A percentile compares a stretch with the other conserved stretches of the same genome.
phyloP scores from a whole-genome alignment of 1,139 yeast species.

The Trichomonascaceae sp. region DNA sequence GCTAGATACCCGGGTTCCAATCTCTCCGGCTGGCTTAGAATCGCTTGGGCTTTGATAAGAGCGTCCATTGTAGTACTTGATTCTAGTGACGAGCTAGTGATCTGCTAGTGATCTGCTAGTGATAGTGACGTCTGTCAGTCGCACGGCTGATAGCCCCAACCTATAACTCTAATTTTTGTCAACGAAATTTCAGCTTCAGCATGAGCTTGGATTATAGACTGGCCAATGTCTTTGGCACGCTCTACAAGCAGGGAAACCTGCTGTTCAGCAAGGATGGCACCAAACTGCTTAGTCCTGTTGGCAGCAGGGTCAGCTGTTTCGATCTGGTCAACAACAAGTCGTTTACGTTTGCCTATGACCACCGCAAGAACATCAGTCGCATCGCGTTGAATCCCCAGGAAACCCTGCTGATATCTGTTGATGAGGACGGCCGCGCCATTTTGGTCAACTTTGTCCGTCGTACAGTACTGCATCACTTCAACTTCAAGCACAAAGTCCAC shows the following conservation, averaged over 20 bases:
- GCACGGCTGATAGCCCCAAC: too few relatives aligned
- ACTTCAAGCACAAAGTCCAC: slow-evolving; percentile 65
- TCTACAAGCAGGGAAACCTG: slow-evolving; percentile 81
- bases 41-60: too few relatives aligned
- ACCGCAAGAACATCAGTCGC: slow-evolving; percentile 67
- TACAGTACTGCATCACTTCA: slow-evolving; percentile 89
- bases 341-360: slow-evolving; percentile 85
- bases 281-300: slow-evolving; percentile 77
- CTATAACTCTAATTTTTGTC: too few relatives aligned
- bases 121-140: too few relatives aligned
- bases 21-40: too few relatives aligned
- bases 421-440: slow-evolving; percentile 81
- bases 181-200: too few relatives aligned
- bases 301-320: slow-evolving; percentile 82
- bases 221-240: slow-evolving; percentile 86
- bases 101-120: too few relatives aligned
- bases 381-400: slow-evolving; percentile 77
- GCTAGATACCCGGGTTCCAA: neutral
- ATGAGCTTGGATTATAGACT: slow-evolving; percentile 33
- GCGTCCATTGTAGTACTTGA: too few relatives aligned
- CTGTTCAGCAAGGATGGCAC: slow-evolving; percentile 84
- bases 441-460: slow-evolving; percentile 73
- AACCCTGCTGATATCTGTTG: slow-evolving; percentile 72
- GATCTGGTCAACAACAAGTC: slow-evolving; percentile 77
- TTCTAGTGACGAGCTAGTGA: too few relatives aligned